These are phyloP conservation scores for Sparassis latifolia DNA, from an alignment of 1,284 basidiomycete genomes.

Conservation along the genomic window DNA sequence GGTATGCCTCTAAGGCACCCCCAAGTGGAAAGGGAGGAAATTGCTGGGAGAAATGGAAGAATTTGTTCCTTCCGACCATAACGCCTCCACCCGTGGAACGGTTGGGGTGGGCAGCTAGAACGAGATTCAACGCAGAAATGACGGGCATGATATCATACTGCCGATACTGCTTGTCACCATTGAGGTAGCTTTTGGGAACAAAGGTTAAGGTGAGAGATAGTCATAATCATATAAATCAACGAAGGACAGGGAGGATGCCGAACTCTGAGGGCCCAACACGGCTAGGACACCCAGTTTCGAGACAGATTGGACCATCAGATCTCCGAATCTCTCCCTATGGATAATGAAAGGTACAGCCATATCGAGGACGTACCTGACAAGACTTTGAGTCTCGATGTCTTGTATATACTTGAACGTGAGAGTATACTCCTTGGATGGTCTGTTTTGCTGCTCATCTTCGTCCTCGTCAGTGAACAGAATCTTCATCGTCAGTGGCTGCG, in stretches of 20 bases:
- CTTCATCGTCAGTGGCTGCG: slow-evolving; percentile 50
- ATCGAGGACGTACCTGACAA: slow-evolving; percentile 40
- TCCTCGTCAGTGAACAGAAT: slow-evolving; percentile 64
- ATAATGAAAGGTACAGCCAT: not conserved
- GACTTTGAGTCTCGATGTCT: slow-evolving; percentile 49
- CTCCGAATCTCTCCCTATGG: slow-evolving; percentile 12
- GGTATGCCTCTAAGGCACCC: slow-evolving; percentile 61
- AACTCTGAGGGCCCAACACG: slow-evolving; percentile 13
- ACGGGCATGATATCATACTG: slow-evolving; percentile 61
- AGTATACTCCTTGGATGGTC: slow-evolving; percentile 49
- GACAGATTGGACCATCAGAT: slow-evolving; percentile 4
- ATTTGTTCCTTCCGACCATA: slow-evolving; percentile 69
- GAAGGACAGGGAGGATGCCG: slow-evolving; percentile 10
- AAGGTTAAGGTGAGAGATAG: not conserved
- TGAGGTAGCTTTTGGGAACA: slow-evolving; percentile 42
- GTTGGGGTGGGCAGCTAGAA: slow-evolving; percentile 57
- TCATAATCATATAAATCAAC: slow-evolving; percentile 2
- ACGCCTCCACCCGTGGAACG: slow-evolving; percentile 55
- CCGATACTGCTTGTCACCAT: slow-evolving; percentile 52
- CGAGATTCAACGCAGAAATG: slow-evolving; percentile 66
- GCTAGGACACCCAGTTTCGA: too few species aligned
- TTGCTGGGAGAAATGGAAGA: slow-evolving; percentile 58
- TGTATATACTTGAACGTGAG: slow-evolving; percentile 55
- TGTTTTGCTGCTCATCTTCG: slow-evolving; percentile 26
- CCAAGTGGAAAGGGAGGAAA: slow-evolving; percentile 40